These are phyloP conservation scores for Magnolia sinica DNA, from an alignment of 164 flowering plant genomes.

Conservation along the genomic window DNA sequence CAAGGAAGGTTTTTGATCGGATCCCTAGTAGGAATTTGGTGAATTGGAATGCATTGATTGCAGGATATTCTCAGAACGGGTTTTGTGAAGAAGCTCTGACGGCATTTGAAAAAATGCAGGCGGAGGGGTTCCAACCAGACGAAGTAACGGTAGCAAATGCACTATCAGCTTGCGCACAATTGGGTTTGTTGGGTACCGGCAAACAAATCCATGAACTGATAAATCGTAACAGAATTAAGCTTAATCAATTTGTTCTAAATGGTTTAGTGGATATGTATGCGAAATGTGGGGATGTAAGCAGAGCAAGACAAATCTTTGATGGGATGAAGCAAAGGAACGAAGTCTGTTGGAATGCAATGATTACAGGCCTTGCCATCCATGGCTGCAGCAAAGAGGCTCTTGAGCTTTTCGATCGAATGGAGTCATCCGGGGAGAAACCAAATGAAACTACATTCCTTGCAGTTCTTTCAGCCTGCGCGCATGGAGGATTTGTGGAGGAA, in stretches of 20 bases:
- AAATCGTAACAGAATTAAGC: conserved; percentile 28
- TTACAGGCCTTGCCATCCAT: conserved; percentile 59
- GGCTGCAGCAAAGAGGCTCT: conserved; percentile 57
- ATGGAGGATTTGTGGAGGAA: conserved; percentile 57
- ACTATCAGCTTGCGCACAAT: conserved; percentile 72
- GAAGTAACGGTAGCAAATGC: conserved; percentile 51
- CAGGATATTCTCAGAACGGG: conserved; percentile 75
- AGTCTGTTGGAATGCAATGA: conserved; percentile 78
- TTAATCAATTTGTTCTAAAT: conserved; percentile 60
- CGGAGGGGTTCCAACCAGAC: conserved; percentile 63
- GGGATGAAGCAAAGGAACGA: conserved; percentile 30
- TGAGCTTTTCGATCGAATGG: conserved; percentile 56
- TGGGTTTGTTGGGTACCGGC: conserved; percentile 56
- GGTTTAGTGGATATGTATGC: conserved; percentile 83
- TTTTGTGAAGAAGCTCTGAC: conserved; percentile 54
- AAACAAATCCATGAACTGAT: conserved; percentile 49
- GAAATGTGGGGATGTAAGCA: conserved; percentile 64
- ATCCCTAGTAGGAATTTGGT: conserved; percentile 56
- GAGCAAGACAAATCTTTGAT: conserved; percentile 52
- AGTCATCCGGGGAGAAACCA: conserved; percentile 40
- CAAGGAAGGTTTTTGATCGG: conserved; percentile 45
- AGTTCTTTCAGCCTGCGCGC: conserved; percentile 71
- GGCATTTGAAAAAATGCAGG: conserved; percentile 45
- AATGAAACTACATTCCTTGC: conserved; percentile 54
- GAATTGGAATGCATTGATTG: conserved; percentile 67